Conservation (phyloP, 371 early-diverging fungal species). For the Batkoa obscura region DNA sequence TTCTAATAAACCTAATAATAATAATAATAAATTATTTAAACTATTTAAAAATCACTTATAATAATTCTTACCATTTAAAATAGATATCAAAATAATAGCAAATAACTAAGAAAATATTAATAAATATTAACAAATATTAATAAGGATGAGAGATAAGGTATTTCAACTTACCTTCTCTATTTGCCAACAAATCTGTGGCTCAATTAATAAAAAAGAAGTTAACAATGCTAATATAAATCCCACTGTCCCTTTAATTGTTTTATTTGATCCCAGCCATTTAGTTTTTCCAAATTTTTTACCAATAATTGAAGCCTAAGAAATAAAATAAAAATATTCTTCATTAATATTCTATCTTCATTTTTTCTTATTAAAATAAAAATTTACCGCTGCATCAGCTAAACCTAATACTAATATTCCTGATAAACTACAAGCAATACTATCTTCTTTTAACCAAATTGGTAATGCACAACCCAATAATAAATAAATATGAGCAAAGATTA, state of each 20-base stretch:
- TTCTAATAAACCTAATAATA: constrained; percentile 25
- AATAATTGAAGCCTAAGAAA: constrained; percentile 47
- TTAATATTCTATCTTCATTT: too few species aligned
- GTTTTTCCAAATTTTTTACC: constrained; percentile 51
- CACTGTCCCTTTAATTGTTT: constrained; percentile 75
- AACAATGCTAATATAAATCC: constrained; percentile 49
- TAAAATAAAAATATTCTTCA: background rate
- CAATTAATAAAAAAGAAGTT: constrained; percentile 21
- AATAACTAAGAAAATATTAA: constrained; percentile 2
- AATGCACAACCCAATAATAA: constrained; percentile 74
- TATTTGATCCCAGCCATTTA: constrained; percentile 54
- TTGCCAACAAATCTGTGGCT: constrained; percentile 10
- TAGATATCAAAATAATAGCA: constrained; percentile 6
- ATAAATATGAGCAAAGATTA: constrained; percentile 73
- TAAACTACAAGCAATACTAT: constrained; percentile 7
- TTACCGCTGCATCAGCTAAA: constrained; percentile 64
- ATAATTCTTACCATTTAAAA: constrained; percentile 16
- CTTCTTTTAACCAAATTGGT: constrained; percentile 75
- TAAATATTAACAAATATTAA: background rate
- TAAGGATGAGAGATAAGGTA: constrained; percentile 11
- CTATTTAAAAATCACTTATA: constrained; percentile 11
- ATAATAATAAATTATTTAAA: constrained; percentile 13
- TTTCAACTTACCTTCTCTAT: constrained; percentile 10
- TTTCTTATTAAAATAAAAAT: too few species aligned
- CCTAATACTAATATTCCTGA: constrained; percentile 70